Evolutionary conservation across 768 basidiomycete genomes (phyloP).

Genomic region (Filobasidium wieringae): DNA sequence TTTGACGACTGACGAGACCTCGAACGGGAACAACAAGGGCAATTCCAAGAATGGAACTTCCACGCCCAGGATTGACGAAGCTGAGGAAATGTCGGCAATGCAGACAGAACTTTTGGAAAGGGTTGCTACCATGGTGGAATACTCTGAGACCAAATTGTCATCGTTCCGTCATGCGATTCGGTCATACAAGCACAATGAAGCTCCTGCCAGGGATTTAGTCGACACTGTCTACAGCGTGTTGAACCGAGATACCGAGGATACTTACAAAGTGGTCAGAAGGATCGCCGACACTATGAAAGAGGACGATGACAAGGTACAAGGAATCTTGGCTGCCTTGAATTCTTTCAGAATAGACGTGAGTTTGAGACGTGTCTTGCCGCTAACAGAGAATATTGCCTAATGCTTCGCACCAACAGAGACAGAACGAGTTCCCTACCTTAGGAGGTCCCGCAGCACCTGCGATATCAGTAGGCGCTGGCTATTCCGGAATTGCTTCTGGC

Average conservation of each 20-base stretch:
- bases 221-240: slow-evolving; percentile 75
- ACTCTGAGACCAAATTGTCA: slow-evolving; percentile 38
- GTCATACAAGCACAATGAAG: slow-evolving; percentile 64
- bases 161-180: slow-evolving; percentile 59
- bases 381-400: background rate
- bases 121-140: slow-evolving; percentile 41
- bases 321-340: slow-evolving; percentile 65
- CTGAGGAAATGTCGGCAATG: slow-evolving; percentile 35
- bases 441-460: slow-evolving; percentile 16
- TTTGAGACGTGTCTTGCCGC: background rate
- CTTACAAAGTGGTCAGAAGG: slow-evolving; percentile 43
- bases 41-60: slow-evolving; percentile 27
- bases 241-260: slow-evolving; percentile 56
- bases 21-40: background rate
- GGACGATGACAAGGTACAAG: slow-evolving; percentile 70
- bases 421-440: slow-evolving; percentile 71
- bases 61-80: slow-evolving; percentile 3
- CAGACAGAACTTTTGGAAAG: slow-evolving; percentile 56
- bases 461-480: slow-evolving; percentile 44
- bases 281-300: slow-evolving; percentile 59
- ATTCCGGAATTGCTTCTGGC: slow-evolving; percentile 67
- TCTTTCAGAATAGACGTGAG: slow-evolving; percentile 69
- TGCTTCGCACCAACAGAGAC: slow-evolving; percentile 48
- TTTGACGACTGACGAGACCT: slow-evolving; percentile 18
- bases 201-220: slow-evolving; percentile 69